Evolutionary conservation across 2,329 filamentous ascomycete genomes (phyloP).

Genomic region (Dactylonectria estremocensis): DNA sequence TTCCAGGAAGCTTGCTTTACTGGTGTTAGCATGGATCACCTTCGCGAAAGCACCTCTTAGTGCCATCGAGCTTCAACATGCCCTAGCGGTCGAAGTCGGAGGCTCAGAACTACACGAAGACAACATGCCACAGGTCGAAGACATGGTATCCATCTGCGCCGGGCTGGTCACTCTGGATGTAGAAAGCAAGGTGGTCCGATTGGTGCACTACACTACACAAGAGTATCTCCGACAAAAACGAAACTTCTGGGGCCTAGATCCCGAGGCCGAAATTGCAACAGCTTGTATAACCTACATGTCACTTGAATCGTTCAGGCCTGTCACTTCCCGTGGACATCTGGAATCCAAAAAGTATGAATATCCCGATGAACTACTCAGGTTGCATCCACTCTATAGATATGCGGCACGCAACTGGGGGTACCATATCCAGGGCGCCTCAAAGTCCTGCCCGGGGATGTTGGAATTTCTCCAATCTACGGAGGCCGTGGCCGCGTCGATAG

Average conservation of each 20-base stretch:
- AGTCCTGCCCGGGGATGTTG: neutral
- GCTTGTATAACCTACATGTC: slow-evolving; percentile 16
- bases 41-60: slow-evolving; percentile 14
- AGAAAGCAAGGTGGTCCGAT: neutral
- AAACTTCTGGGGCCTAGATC: slow-evolving; percentile 1
- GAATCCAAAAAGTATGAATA: neutral
- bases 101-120: slow-evolving; percentile 17
- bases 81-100: slow-evolving; percentile 15
- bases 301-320: neutral
- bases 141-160: slow-evolving; percentile 12
- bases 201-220: slow-evolving; percentile 18
- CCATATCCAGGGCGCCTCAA: neutral
- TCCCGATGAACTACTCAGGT: neutral
- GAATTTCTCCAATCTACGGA: neutral
- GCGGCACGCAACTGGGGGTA: slow-evolving; percentile 13
- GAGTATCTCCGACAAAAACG: slow-evolving; percentile 18
- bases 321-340: neutral
- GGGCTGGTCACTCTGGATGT: slow-evolving; percentile 17
- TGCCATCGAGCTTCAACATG: slow-evolving; percentile 9
- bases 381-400: slow-evolving; percentile 17
- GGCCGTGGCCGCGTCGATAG: neutral
- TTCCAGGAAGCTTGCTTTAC: neutral
- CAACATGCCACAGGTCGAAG: slow-evolving; percentile 6
- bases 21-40: slow-evolving; percentile 14
- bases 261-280: slow-evolving; percentile 6